Evolutionary conservation across 805 yeast genomes (phyloP).

Genomic region (Candida tibetensis): DNA sequence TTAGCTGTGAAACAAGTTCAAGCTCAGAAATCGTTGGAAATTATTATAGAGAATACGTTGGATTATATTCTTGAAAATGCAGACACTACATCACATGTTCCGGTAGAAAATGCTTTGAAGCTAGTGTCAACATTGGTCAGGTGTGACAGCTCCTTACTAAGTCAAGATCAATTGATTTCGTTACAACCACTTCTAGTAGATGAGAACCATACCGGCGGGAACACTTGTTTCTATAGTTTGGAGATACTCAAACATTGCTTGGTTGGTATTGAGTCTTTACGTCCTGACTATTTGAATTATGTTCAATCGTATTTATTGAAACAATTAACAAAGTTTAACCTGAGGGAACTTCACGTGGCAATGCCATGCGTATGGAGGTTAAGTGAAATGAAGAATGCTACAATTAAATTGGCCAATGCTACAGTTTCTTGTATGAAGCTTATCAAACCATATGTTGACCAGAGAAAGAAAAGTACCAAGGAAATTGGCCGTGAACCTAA

Average conservation of each 20-base stretch:
- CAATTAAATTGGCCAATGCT: slow-evolving; percentile 54
- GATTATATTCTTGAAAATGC: slow-evolving; percentile 32
- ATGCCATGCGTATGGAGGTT: slow-evolving; percentile 66
- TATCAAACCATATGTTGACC: slow-evolving; percentile 45
- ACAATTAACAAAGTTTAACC: slow-evolving; percentile 57
- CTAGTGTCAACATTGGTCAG: slow-evolving; percentile 57
- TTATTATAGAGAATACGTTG: slow-evolving; percentile 35
- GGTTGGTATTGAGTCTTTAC: slow-evolving; percentile 41
- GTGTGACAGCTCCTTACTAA: slow-evolving; percentile 50
- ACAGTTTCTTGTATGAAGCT: slow-evolving; percentile 58
- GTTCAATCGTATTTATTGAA: slow-evolving; percentile 53
- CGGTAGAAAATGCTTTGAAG: slow-evolving; percentile 39
- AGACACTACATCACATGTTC: slow-evolving; percentile 10
- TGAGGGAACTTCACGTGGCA: slow-evolving; percentile 66
- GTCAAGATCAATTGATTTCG: slow-evolving; percentile 63
- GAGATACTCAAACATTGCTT: slow-evolving; percentile 53
- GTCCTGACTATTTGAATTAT: slow-evolving; percentile 48
- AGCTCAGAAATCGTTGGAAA: slow-evolving; percentile 18
- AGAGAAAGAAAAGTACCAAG: slow-evolving; percentile 11
- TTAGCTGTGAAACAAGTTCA: slow-evolving; percentile 23
- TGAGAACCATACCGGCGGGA: slow-evolving; percentile 38
- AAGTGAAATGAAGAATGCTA: slow-evolving; percentile 45
- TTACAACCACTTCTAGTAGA: slow-evolving; percentile 62
- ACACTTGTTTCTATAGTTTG: slow-evolving; percentile 48
- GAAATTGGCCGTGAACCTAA: slow-evolving; percentile 9